A percentile compares a stretch with the other conserved stretches of the same genome.
phyloP scores from a whole-genome alignment of 2,329 filamentous ascomycete genomes.

The Colletotrichum eleusines region DNA sequence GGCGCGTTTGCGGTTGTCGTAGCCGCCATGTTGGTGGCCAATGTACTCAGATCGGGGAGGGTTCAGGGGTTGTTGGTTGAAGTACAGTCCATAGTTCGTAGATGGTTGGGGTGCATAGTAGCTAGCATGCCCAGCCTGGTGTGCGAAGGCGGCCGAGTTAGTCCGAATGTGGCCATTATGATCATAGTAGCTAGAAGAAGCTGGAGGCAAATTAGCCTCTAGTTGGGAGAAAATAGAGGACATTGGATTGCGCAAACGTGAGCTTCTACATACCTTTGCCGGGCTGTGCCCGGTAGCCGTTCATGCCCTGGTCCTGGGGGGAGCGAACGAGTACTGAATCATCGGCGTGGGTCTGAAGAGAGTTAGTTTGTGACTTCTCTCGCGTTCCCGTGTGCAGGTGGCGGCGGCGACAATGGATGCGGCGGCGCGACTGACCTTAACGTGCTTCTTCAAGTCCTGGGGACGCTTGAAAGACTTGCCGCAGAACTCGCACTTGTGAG shows the following conservation, averaged over 20 bases:
- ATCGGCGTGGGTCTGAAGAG: conserved; percentile 83
- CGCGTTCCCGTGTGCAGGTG: neutral
- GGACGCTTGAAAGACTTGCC: conserved; percentile 99
- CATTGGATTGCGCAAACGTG: conserved; percentile 41
- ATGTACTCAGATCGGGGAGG: conserved; percentile 69
- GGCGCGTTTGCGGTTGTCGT: conserved; percentile 84
- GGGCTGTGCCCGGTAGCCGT: conserved; percentile 65
- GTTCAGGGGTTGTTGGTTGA: conserved; percentile 73
- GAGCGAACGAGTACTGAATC: conserved; percentile 80
- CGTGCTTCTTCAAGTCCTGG: conserved; percentile 99
- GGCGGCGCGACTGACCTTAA: conserved; percentile 71
- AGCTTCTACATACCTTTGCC: conserved; percentile 63
- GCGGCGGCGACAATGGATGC: neutral
- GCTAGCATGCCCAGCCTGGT: conserved; percentile 66
- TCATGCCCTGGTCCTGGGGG: conserved; percentile 64
- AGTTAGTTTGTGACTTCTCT: conserved; percentile 43
- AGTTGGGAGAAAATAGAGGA: conserved; percentile 48
- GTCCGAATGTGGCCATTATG: conserved; percentile 73
- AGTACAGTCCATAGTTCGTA: conserved; percentile 81
- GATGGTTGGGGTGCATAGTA: conserved; percentile 70
- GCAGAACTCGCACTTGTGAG: conserved; percentile 98
- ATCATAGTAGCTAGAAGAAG: conserved; percentile 71
- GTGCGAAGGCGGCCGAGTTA: conserved; percentile 66
- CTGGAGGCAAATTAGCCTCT: conserved; percentile 61
- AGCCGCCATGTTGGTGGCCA: conserved; percentile 65